A percentile compares a stretch with the other conserved stretches of the same genome.
Conservation (phyloP, 805 yeast genomes). For the Cyberlindnera veronae region DNA sequence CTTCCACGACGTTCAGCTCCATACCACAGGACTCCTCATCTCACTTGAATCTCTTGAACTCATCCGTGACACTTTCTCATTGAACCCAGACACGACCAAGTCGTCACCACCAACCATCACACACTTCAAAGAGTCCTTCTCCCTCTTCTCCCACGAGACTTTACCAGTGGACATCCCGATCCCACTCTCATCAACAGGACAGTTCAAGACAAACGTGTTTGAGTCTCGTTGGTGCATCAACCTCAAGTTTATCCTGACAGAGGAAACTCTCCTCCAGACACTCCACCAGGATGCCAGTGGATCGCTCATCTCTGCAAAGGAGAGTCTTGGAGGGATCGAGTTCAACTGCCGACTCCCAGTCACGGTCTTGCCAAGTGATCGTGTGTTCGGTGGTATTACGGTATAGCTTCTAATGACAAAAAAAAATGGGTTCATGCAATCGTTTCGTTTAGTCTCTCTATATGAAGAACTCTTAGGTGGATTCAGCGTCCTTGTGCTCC, state of each 20-base stretch:
- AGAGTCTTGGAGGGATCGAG: slow-evolving; percentile 35
- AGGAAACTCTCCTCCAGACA: slow-evolving; percentile 19
- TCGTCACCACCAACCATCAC: slow-evolving; percentile 13
- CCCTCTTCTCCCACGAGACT: slow-evolving; percentile 27
- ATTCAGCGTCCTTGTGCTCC: slow-evolving; percentile 1
- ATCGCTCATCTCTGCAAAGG: slow-evolving; percentile 30
- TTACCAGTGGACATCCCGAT: slow-evolving; percentile 32
- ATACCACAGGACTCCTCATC: slow-evolving; percentile 38
- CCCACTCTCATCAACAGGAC: slow-evolving; percentile 35
- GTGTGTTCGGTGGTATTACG: slow-evolving; percentile 47
- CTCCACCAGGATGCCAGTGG: slow-evolving; percentile 38
- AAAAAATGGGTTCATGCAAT: neutral
- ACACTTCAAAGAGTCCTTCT: slow-evolving; percentile 31
- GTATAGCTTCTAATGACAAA: neutral
- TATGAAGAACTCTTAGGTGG: neutral
- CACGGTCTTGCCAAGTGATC: slow-evolving; percentile 41
- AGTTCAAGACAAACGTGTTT: slow-evolving; percentile 38
- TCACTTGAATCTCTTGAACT: slow-evolving; percentile 35
- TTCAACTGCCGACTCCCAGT: slow-evolving; percentile 45
- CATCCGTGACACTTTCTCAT: slow-evolving; percentile 30
- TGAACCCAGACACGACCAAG: slow-evolving; percentile 10
- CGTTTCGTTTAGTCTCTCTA: neutral
- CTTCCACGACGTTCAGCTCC: slow-evolving; percentile 23
- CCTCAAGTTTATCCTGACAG: slow-evolving; percentile 34
- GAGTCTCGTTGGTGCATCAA: slow-evolving; percentile 36